Evolutionary conservation across 2,329 filamentous ascomycete species (phyloP).

Genomic region (Knoxdaviesia capensis): DNA sequence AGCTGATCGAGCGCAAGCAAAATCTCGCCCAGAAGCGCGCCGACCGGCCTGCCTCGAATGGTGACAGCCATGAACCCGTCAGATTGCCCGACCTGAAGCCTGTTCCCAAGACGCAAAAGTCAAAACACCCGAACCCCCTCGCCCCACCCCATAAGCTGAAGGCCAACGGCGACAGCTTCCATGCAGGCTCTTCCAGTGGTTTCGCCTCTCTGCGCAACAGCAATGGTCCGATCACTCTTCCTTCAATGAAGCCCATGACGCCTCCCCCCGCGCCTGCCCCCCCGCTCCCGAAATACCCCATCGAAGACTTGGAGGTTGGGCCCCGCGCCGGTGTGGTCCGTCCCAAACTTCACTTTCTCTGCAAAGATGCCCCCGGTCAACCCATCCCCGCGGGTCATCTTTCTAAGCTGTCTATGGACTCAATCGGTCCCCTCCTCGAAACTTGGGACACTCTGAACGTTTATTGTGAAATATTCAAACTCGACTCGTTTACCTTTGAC

Average conservation of each 20-base stretch:
- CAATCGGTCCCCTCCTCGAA: slow-evolving; percentile 69
- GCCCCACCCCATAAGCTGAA: slow-evolving; percentile 3
- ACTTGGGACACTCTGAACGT: slow-evolving; percentile 96
- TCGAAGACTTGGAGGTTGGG: slow-evolving; percentile 74
- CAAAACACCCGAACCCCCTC: slow-evolving; percentile 25
- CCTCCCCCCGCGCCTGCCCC: slow-evolving; percentile 42
- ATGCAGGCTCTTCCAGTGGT: neutral
- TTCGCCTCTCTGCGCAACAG: slow-evolving; percentile 4
- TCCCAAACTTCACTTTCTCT: slow-evolving; percentile 61
- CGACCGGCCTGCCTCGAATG: slow-evolving; percentile 17
- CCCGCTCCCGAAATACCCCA: slow-evolving; percentile 77
- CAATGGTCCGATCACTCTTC: neutral
- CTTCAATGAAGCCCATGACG: slow-evolving; percentile 7
- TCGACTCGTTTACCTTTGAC: slow-evolving; percentile 96
- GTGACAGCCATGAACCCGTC: slow-evolving; percentile 21
- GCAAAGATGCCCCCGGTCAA: slow-evolving; percentile 24
- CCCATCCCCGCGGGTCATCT: neutral
- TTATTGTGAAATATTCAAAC: slow-evolving; percentile 83
- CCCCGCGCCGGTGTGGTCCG: slow-evolving; percentile 46
- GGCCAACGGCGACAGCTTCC: slow-evolving; percentile 2
- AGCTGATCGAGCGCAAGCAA: slow-evolving; percentile 57
- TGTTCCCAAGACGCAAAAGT: slow-evolving; percentile 47
- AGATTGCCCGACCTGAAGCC: slow-evolving; percentile 57
- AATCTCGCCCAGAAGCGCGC: slow-evolving; percentile 45
- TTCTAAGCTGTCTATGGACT: slow-evolving; percentile 53